Conservation (phyloP, 495 filamentous ascomycete genomes). For the Entonaema liquescens region DNA sequence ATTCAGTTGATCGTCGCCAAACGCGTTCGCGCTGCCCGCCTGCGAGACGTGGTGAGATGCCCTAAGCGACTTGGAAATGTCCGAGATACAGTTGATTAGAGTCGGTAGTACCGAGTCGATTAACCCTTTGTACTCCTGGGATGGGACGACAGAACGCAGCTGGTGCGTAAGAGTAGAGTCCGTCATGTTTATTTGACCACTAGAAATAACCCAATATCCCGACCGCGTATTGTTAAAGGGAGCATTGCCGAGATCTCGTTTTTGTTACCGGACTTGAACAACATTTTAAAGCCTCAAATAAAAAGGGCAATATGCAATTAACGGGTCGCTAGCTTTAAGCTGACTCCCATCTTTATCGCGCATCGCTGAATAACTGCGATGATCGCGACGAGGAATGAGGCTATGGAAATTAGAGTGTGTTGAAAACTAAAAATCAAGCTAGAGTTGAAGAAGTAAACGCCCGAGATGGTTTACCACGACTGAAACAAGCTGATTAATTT, state of each 20-base stretch:
- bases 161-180: background rate
- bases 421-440: too few relatives aligned
- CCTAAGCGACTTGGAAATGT: slow-evolving; percentile 19
- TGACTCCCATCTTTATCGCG: background rate
- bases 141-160: slow-evolving; percentile 17
- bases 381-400: too few relatives aligned
- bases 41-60: slow-evolving; percentile 50
- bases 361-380: too few relatives aligned
- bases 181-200: background rate
- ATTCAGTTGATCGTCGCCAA: slow-evolving; percentile 65
- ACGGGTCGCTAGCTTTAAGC: background rate
- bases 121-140: slow-evolving; percentile 6
- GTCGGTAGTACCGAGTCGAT: slow-evolving; percentile 30
- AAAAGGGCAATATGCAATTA: slow-evolving; percentile 2
- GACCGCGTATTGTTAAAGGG: background rate
- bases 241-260: background rate
- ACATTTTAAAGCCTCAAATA: background rate
- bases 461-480: too few relatives aligned
- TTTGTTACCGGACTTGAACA: background rate
- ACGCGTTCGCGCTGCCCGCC: slow-evolving; percentile 57
- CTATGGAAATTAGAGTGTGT: too few relatives aligned
- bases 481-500: too few relatives aligned
- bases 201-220: background rate
- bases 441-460: too few relatives aligned
- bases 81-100: slow-evolving; percentile 24